Conservation (phyloP, 169 alveolate species). For the Cryptosporidium bovis region DNA sequence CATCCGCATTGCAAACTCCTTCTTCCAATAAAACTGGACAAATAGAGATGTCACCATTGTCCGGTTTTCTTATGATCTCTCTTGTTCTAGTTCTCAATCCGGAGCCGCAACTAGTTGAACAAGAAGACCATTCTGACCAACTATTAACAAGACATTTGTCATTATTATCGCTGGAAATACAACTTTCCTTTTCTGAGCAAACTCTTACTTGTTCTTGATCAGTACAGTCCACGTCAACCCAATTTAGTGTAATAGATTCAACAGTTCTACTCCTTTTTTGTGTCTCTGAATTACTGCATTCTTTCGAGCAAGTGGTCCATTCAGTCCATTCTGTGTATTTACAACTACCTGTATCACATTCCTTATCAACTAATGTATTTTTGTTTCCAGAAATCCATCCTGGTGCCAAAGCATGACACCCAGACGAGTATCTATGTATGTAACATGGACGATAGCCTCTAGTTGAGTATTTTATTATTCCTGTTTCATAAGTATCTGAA, state of each 20-base stretch:
- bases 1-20: constrained; percentile 61
- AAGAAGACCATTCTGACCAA: constrained; percentile 73
- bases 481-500: neutral
- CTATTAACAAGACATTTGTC: constrained; percentile 22
- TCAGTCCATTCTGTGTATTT: constrained; percentile 56
- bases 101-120: constrained; percentile 78
- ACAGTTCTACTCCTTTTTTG: constrained; percentile 30
- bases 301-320: constrained; percentile 24
- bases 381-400: constrained; percentile 69
- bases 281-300: constrained; percentile 50
- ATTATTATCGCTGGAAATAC: constrained; percentile 9
- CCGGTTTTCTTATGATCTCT: constrained; percentile 73
- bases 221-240: constrained; percentile 28
- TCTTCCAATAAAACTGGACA: constrained; percentile 76
- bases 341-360: constrained; percentile 43
- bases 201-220: constrained; percentile 31
- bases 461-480: neutral
- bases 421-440: constrained; percentile 53
- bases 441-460: constrained; percentile 52
- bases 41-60: constrained; percentile 73
- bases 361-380: constrained; percentile 23
- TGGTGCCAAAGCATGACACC: constrained; percentile 63
- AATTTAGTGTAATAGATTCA: constrained; percentile 4
- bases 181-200: constrained; percentile 34
- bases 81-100: constrained; percentile 75